Evolutionary conservation across 2,329 filamentous ascomycete species (phyloP).

Genomic region (Cryphonectria carpinicola): DNA sequence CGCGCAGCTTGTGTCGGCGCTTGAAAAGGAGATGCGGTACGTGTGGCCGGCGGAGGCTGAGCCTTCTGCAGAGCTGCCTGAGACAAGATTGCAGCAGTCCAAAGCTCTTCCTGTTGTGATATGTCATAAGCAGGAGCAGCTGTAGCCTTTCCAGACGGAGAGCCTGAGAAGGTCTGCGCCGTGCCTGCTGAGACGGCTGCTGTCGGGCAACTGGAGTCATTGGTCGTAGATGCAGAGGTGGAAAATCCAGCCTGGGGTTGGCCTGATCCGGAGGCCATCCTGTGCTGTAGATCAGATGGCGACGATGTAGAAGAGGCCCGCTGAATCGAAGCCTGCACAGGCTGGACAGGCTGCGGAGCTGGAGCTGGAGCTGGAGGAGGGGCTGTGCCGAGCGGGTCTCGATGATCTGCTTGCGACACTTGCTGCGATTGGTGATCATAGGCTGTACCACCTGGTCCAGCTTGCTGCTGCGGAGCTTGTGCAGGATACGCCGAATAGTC

Average conservation of each 20-base stretch:
- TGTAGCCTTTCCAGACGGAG: conserved; percentile 6
- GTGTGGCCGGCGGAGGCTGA: conserved; percentile 38
- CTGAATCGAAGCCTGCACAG: conserved; percentile 14
- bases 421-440: conserved; percentile 25
- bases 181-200: conserved; percentile 13
- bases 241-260: conserved; percentile 13
- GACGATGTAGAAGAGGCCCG: conserved; percentile 7
- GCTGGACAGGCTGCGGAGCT: conserved; percentile 3
- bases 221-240: conserved; percentile 5
- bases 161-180: conserved; percentile 4
- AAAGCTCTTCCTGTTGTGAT: conserved; percentile 22
- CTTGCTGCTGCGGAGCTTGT: conserved; percentile 7
- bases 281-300: conserved; percentile 14
- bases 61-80: conserved; percentile 34
- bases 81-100: conserved; percentile 29
- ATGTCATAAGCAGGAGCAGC: conserved; percentile 15
- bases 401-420: conserved; percentile 11
- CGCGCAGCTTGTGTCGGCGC: conserved; percentile 26
- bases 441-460: conserved; percentile 6
- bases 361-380: conserved; percentile 10
- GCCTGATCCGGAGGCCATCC: conserved; percentile 25
- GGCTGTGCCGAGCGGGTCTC: conserved; percentile 7
- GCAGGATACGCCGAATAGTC: conserved; percentile 21
- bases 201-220: conserved; percentile 29
- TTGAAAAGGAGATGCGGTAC: conserved; percentile 37